A percentile compares a stretch with the other conserved stretches of the same genome.
Conservation (phyloP, 805 yeast genomes). For the Saccharomycopsis amapae region DNA sequence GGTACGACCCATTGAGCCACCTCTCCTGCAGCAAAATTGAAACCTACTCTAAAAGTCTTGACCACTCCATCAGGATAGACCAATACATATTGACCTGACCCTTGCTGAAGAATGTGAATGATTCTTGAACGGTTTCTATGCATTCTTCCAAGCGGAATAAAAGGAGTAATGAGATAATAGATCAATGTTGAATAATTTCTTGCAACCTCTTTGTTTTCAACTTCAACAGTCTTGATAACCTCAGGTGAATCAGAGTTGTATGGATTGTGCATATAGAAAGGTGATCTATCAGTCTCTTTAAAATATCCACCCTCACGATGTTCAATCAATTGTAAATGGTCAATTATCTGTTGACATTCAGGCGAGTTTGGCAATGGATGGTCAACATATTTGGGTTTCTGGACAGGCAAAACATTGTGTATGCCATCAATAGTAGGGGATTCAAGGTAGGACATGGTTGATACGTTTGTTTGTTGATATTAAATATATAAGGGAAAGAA, state of each 20-base stretch:
- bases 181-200: conserved; percentile 46
- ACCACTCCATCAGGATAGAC: conserved; percentile 44
- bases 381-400: conserved; percentile 1
- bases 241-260: conserved; percentile 23
- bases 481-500: too few species aligned
- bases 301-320: conserved; percentile 55
- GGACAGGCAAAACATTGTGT: background rate
- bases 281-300: conserved; percentile 49
- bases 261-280: conserved; percentile 35
- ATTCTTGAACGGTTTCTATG: conserved; percentile 47
- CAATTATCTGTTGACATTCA: conserved; percentile 27
- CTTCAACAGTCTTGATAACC: conserved; percentile 2
- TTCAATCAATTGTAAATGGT: conserved; percentile 31
- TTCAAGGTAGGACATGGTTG: background rate
- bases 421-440: conserved; percentile 7
- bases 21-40: conserved; percentile 40
- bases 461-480: too few species aligned
- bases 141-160: conserved; percentile 43
- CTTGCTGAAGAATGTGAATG: conserved; percentile 47
- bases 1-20: conserved; percentile 59
- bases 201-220: conserved; percentile 15
- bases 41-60: conserved; percentile 47
- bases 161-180: conserved; percentile 45
- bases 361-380: background rate
- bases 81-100: conserved; percentile 49